Evolutionary conservation across 2,329 filamentous ascomycete species (phyloP), one percentile per base, ranked within the genome.

Genomic region (Mycogone perniciosa): DNA sequence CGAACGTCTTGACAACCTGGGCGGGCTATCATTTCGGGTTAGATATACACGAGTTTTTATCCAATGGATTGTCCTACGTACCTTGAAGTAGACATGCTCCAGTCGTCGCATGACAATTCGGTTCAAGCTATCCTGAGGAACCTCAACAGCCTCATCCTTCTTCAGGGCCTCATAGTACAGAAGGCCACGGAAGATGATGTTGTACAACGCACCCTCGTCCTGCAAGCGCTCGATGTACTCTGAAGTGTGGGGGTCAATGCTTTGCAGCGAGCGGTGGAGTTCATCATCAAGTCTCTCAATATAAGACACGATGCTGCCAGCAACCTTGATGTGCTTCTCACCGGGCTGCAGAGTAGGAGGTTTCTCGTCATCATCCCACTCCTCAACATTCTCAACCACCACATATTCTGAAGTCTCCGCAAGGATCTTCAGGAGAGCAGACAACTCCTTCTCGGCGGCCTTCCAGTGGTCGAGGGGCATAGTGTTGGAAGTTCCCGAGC

Each of bases 321-420:
- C 89, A 52, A 99, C 82, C 75, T 87, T 91, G 79, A 96, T 88
- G 66, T 92, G 81, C 67, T 82, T 86, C 69, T 96, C 85, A 56
- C 83, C 88, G 26, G 79, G 70, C 51, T 80, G 81, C 59, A 92
- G 76, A 31, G 78, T 77, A 10, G 93, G 93, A 38, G 84, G 80
- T 77, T 96, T 97, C 62, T 99, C 95, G 60, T 99, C 95, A 64
- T 99, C 93, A 60, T 99, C 93, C 93, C 93, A 97, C 72, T 99
- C 93, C 67, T 99, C 93, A 26, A 89, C 93, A 59, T 82, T 85
- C 73, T 99, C 93, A 27, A 93, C 77, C 44, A 99, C 89, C 46
- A 97, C 77, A 66, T 92, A 87, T 57, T 93, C 84, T 54, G 79
- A 77, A 73, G 89, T 89, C 54, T 79, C 71, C 68, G 95, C 89